Percentiles rank a stretch among this genome's conserved stretches.
Conservation (phyloP, 2,329 filamentous ascomycete species). For the Zopfia rhizophila region DNA sequence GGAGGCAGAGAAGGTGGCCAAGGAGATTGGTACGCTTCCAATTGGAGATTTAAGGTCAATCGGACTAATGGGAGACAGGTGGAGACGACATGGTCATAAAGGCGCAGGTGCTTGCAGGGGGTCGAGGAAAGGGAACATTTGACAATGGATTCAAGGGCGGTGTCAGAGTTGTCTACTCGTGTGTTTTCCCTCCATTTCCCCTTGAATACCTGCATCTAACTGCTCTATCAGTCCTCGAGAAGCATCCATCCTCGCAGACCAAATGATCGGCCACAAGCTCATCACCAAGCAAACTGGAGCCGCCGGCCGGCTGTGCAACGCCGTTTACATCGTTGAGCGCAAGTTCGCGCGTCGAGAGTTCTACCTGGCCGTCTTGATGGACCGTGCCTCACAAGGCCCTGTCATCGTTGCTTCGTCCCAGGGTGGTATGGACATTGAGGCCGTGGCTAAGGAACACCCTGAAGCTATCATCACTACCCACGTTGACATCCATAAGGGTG, state of each 20-base stretch:
- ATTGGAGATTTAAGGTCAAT: conserved; percentile 28
- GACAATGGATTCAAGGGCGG: conserved; percentile 99
- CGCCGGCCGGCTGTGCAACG: conserved; percentile 90
- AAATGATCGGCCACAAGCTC: conserved; percentile 99
- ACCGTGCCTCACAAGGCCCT: conserved; percentile 87
- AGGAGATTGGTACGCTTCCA: conserved; percentile 75
- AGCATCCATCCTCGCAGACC: conserved; percentile 96
- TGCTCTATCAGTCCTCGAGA: conserved; percentile 71
- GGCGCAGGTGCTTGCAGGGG: conserved; percentile 97
- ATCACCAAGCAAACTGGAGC: conserved; percentile 99
- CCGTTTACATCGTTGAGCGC: conserved; percentile 99
- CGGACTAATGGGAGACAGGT: conserved; percentile 58
- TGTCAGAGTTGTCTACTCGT: conserved; percentile 98
- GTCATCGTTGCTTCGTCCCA: conserved; percentile 98
- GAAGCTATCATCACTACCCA: conserved; percentile 94
- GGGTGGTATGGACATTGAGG: conserved; percentile 99
- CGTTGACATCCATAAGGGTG: conserved; percentile 92
- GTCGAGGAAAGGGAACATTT: conserved; percentile 96
- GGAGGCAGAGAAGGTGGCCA: conserved; percentile 92
- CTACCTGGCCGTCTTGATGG: conserved; percentile 99
- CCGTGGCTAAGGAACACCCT: conserved; percentile 96
- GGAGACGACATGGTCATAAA: conserved; percentile 99
- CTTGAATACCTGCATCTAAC: conserved; percentile 21
- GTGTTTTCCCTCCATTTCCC: conserved; percentile 42
- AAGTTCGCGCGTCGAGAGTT: conserved; percentile 99